phyloP scores from a whole-genome alignment of 1,284 basidiomycete genomes.

The Ceratobasidium sp. region DNA sequence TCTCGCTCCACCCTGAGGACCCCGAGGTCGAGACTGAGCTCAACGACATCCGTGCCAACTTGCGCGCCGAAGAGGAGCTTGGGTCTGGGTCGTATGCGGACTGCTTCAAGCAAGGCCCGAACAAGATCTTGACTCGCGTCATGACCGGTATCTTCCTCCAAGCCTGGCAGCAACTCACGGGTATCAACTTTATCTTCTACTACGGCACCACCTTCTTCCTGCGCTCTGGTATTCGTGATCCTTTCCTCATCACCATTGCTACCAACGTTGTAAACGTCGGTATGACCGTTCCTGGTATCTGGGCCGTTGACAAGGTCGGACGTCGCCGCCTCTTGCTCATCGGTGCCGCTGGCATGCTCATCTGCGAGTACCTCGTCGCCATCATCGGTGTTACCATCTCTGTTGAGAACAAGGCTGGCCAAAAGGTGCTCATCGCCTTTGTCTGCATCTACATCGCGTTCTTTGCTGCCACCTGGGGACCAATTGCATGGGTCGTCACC shows the following conservation, averaged over 20 bases:
- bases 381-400: conserved; percentile 72
- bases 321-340: conserved; percentile 77
- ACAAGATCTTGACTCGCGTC: conserved; percentile 75
- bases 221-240: conserved; percentile 70
- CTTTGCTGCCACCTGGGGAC: conserved; percentile 82
- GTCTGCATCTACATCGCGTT: conserved; percentile 71
- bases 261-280: conserved; percentile 75
- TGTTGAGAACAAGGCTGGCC: conserved; percentile 54
- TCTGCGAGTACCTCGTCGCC: conserved; percentile 77
- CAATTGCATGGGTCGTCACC: conserved; percentile 77
- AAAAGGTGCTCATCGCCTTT: conserved; percentile 68
- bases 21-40: conserved; percentile 67
- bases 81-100: conserved; percentile 50
- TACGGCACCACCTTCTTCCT: conserved; percentile 78
- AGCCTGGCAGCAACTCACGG: conserved; percentile 82
- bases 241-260: conserved; percentile 74
- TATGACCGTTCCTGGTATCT: conserved; percentile 74
- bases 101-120: conserved; percentile 67
- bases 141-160: conserved; percentile 75
- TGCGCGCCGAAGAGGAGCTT: conserved; percentile 63
- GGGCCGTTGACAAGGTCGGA: conserved; percentile 72
- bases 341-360: conserved; percentile 73
- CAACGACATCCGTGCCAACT: conserved; percentile 71
- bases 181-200: conserved; percentile 88
- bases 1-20: conserved; percentile 58